Base-by-base conservation (phyloP, 1,139 yeast species). In the Saccharomyces hybrid region DNA sequence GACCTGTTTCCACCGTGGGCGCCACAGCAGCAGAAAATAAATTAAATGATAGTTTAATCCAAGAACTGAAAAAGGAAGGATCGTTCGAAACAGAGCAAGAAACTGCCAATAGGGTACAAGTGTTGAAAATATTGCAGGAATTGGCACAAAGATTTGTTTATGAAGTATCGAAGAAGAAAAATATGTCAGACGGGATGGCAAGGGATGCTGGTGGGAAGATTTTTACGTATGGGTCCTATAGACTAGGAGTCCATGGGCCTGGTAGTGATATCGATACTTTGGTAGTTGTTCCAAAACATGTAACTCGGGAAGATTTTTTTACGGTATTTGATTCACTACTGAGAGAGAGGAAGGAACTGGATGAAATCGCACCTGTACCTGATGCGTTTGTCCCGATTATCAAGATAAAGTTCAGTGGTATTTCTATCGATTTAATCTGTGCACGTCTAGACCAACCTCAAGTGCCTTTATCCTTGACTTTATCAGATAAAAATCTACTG, bases 181-280 rank as follows among this genome's bases (percentile, higher is more conserved):
- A 93, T 66, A 90, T 93, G 97, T 83, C 93, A 32, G 98, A 93
- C 57, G 96, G 97, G 4, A 90, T 93, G 96, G 96, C 99, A 0
- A 80, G 75, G 57, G 99, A 93, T 70, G 96, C 98, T 0, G 99
- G 99, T 44, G 99, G 99, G 16, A 95, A 95, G 70, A 81, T 95
- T 13, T 93, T 91, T 68, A 90, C 98, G 0, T 93, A 81, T 71
- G 99, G 99, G 0, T 91, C 98, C 0, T 93, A 91, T 66, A 77
- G 96, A 58, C 73, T 93, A 48, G 99, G 99, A 1, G 99, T 93
- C 6, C 89, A 91, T 72, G 97, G 99, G 0, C 99, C 99, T 0
- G 98, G 99, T 0, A 88, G 96, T 0, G 99, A 93, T 83, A 93
- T 93, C 56, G 99, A 93, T 74, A 88, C 99, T 0, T 73, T 93